Evolutionary conservation across 805 yeast genomes (phyloP), one percentile per base, ranked within the genome.

Genomic region (Lipomyces mesembrius): DNA sequence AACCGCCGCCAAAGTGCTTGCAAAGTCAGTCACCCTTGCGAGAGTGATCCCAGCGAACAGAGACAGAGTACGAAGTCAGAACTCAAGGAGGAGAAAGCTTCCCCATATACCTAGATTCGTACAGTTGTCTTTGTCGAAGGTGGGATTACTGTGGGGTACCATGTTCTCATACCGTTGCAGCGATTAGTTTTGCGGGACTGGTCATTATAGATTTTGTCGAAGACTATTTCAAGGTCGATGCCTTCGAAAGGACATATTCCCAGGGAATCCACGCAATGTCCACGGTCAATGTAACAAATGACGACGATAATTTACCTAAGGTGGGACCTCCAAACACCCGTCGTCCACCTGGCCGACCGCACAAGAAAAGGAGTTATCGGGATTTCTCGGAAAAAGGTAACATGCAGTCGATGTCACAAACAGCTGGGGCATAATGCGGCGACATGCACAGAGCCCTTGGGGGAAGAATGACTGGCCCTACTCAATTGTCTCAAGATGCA

Each of bases 1-100:
- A 17, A 49, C 53, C 53, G 53, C 25, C 53, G 53, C 53, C 53
- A 49, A 49, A 49, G 53, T 49, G 1, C 53, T 49, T 49, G 53
- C 20, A 12, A 49, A 49, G 53, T n/a, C 25, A n/a, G 20, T 17
- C 53, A 17, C 53, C n/a, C 39, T 49, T 49, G 53, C 53, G 12
- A 5, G 53, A 49, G 27, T 25, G 27, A 25, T 25, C 2, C 27
- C 27, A 25, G 27, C 27, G 2, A 2, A 25, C 1, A 25, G 27
- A 25, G 27, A 25, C 27, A 1, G 2, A 25, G 27, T 25, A 25
- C 27, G 2, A 25, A 25, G 27, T 25, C 27, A 25, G 27, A 25
- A 25, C 27, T 25, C 2, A 25, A 25, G 27, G 2, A 25, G 2
- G 27, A 25, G 27, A 25, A 25, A 25, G 27, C 27, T 25, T 25